Percentiles rank a stretch among this genome's conserved stretches.
Conservation (phyloP, 148 eudicot genomes). For the Chenopodium quinoa region DNA sequence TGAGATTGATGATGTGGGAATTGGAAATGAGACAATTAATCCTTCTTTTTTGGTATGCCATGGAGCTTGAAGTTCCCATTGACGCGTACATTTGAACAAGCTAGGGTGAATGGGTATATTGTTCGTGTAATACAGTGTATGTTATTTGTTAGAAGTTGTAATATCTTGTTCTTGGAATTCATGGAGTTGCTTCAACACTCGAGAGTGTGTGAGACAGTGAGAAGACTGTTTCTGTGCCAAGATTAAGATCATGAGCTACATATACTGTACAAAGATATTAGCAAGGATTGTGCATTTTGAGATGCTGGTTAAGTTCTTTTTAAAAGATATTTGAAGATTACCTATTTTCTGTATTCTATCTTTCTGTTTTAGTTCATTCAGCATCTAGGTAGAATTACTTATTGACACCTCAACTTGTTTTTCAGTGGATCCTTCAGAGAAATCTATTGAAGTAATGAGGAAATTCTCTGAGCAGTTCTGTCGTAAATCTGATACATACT, state of each 20-base stretch:
- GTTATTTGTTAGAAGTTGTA: background rate
- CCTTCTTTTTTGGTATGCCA: background rate
- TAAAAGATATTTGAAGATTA: background rate
- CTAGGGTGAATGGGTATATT: background rate
- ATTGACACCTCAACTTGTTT: background rate
- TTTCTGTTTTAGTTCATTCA: background rate
- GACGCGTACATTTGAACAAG: background rate
- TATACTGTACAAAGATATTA: background rate
- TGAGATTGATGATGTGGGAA: background rate
- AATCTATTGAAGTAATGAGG: conserved; percentile 91
- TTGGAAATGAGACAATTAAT: background rate
- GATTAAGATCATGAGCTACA: background rate
- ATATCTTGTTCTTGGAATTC: background rate
- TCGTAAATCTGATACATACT: conserved; percentile 80
- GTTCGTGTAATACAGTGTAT: background rate
- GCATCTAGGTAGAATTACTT: background rate
- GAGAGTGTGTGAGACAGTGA: background rate
- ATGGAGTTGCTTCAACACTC: background rate
- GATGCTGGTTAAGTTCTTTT: background rate
- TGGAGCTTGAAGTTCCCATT: no score
- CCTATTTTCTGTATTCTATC: background rate
- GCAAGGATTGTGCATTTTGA: background rate
- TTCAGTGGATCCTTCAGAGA: conserved; percentile 81
- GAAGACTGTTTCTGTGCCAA: background rate
- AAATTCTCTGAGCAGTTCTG: conserved; percentile 95